A percentile compares a stretch with the other conserved stretches of the same genome.
Evolutionary conservation across 192 early-diverging fungal species (phyloP).

Genomic region (Mortierella alpina): DNA sequence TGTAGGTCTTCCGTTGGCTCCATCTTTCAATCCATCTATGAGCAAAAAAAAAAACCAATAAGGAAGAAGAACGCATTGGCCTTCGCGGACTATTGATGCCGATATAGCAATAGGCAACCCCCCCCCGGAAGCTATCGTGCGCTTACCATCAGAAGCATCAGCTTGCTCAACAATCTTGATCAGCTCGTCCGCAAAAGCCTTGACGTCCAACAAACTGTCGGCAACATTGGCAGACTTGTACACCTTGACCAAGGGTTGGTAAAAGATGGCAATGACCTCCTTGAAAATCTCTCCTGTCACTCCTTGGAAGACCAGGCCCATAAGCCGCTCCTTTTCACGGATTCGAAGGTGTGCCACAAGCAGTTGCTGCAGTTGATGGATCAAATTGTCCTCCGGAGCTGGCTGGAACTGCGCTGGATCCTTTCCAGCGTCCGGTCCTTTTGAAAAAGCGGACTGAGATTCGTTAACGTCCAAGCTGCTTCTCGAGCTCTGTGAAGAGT

Average conservation of each 20-base stretch:
- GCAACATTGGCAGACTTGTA: slow-evolving; percentile 70
- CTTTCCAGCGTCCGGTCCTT: too few species aligned
- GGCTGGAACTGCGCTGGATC: background rate
- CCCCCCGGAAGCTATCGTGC: background rate
- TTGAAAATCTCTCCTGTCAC: slow-evolving; percentile 65
- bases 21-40: slow-evolving; percentile 4
- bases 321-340: slow-evolving; percentile 62
- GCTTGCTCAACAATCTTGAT: slow-evolving; percentile 62
- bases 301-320: slow-evolving; percentile 62
- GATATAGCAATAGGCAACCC: too few species aligned
- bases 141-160: slow-evolving; percentile 33
- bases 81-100: too few species aligned
- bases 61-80: background rate
- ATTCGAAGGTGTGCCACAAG: slow-evolving; percentile 60
- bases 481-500: too few species aligned
- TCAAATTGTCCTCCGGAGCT: slow-evolving; percentile 14
- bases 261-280: slow-evolving; percentile 69
- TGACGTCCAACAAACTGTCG: slow-evolving; percentile 60
- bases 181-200: slow-evolving; percentile 64
- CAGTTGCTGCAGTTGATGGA: slow-evolving; percentile 54
- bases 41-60: too few species aligned
- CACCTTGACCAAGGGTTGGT: slow-evolving; percentile 65
- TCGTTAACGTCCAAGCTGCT: too few species aligned
- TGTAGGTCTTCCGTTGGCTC: slow-evolving; percentile 17
- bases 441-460: too few species aligned